These are phyloP conservation scores for Sugiyamaella xylanicola DNA, from an alignment of 1,139 yeast species.

Conservation along the genomic window DNA sequence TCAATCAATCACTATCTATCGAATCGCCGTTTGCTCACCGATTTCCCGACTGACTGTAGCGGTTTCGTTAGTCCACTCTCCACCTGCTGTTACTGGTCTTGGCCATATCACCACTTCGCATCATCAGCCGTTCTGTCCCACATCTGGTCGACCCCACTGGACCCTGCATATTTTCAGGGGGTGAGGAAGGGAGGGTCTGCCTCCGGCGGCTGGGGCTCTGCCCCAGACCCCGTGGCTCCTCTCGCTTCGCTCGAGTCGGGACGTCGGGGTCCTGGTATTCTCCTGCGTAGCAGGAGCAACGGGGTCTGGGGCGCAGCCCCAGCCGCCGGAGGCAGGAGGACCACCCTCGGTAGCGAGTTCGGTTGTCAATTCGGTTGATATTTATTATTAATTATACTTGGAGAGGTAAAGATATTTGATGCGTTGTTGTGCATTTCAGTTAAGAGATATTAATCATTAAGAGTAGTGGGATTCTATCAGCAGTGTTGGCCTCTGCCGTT, in stretches of 20 bases:
- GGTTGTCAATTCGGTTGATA: neutral
- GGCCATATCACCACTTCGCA: neutral
- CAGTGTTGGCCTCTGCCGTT: too few species aligned
- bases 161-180: neutral
- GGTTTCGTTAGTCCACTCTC: neutral
- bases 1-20: too few species aligned
- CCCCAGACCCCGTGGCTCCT: neutral
- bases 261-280: neutral
- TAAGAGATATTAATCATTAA: too few species aligned
- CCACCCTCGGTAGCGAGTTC: neutral
- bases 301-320: slow-evolving; percentile 6
- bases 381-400: too few species aligned
- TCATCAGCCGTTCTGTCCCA: neutral
- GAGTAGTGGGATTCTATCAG: too few species aligned
- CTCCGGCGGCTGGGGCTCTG: neutral
- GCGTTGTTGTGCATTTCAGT: too few species aligned
- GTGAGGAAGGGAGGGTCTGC: too few species aligned
- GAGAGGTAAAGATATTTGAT: too few species aligned
- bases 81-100: neutral
- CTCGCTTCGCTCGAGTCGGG: neutral
- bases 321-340: neutral
- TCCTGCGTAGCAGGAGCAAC: neutral
- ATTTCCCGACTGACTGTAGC: neutral
- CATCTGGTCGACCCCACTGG: neutral
- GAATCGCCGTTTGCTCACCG: too few species aligned